phyloP scores from a whole-genome alignment of 306 rosid genomes.

The Sophora flavescens region DNA sequence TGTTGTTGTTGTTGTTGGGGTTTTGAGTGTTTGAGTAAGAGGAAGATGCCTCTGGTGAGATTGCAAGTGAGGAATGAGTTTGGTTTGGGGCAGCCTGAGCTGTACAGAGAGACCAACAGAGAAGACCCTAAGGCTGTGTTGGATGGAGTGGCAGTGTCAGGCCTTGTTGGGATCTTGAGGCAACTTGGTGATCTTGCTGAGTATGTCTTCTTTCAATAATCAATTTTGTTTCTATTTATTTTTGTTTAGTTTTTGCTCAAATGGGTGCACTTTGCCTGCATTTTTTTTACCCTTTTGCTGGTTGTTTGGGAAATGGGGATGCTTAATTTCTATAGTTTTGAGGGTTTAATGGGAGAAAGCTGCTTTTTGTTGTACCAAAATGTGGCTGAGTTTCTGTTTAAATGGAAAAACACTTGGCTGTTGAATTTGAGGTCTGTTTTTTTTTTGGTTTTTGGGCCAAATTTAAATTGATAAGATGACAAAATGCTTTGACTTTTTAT shows the following conservation, averaged over 20 bases:
- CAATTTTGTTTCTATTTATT: neutral
- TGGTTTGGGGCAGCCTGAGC: slow-evolving; percentile 75
- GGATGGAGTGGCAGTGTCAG: slow-evolving; percentile 89
- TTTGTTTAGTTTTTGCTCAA: neutral
- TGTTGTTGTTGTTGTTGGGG: slow-evolving; percentile 6
- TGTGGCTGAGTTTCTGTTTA: slow-evolving; percentile 20
- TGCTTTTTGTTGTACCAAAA: slow-evolving; percentile 32
- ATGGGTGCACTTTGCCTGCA: slow-evolving; percentile 11
- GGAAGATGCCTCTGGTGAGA: slow-evolving; percentile 85
- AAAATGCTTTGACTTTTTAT: slow-evolving; percentile 47
- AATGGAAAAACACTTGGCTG: slow-evolving; percentile 8
- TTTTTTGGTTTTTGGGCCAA: slow-evolving; percentile 49
- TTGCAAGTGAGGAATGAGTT: slow-evolving; percentile 81
- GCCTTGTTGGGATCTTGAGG: slow-evolving; percentile 97
- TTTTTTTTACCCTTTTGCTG: slow-evolving; percentile 13
- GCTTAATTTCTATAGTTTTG: slow-evolving; percentile 34
- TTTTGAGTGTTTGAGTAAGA: slow-evolving; percentile 12
- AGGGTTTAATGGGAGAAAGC: slow-evolving; percentile 31
- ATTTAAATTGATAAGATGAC: slow-evolving; percentile 19
- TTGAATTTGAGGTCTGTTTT: slow-evolving; percentile 38
- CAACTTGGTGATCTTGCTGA: slow-evolving; percentile 99
- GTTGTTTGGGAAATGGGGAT: slow-evolving; percentile 44
- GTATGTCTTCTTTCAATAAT: slow-evolving; percentile 61
- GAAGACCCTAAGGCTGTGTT: slow-evolving; percentile 97
- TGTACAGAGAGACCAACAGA: slow-evolving; percentile 59